Conservation (phyloP, 352 stramenopile species). For the Phytophthora litchii region DNA sequence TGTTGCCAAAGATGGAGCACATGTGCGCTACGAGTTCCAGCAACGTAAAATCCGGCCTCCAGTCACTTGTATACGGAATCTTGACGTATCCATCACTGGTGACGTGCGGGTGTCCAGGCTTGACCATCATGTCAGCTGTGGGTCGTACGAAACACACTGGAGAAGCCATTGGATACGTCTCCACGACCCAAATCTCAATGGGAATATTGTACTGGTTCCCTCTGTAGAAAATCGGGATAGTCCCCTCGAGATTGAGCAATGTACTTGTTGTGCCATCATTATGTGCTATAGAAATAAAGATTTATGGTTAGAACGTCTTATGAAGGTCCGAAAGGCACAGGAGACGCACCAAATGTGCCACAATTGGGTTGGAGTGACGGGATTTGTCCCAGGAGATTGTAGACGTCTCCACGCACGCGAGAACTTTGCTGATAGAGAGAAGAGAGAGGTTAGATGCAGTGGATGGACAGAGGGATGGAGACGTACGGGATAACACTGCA, state of each 20-base stretch:
- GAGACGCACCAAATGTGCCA: conserved; percentile 72
- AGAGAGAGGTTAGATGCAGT: neutral
- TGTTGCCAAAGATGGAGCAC: conserved; percentile 91
- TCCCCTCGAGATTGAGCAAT: conserved; percentile 83
- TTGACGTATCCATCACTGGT: conserved; percentile 86
- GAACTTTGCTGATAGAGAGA: conserved; percentile 68
- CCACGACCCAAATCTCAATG: conserved; percentile 88
- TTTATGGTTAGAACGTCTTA: neutral
- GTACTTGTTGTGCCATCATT: conserved; percentile 89
- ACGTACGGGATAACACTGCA: conserved; percentile 82
- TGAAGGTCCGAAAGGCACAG: neutral
- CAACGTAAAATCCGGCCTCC: conserved; percentile 83
- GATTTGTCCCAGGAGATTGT: conserved; percentile 87
- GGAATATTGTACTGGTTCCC: conserved; percentile 93
- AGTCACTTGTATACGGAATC: conserved; percentile 87
- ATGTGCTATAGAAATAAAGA: conserved; percentile 49
- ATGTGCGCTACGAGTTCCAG: conserved; percentile 87
- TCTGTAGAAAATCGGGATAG: conserved; percentile 92
- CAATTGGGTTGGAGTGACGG: conserved; percentile 85
- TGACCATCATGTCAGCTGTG: conserved; percentile 88
- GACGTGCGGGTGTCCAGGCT: conserved; percentile 85
- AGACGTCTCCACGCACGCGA: conserved; percentile 82
- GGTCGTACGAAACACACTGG: conserved; percentile 89
- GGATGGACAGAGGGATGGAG: neutral
- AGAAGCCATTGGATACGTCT: conserved; percentile 80